Percentiles rank a stretch among this genome's conserved stretches.
Evolutionary conservation across 1,284 basidiomycete genomes (phyloP).

Genomic region (Takashimella tepidaria): DNA sequence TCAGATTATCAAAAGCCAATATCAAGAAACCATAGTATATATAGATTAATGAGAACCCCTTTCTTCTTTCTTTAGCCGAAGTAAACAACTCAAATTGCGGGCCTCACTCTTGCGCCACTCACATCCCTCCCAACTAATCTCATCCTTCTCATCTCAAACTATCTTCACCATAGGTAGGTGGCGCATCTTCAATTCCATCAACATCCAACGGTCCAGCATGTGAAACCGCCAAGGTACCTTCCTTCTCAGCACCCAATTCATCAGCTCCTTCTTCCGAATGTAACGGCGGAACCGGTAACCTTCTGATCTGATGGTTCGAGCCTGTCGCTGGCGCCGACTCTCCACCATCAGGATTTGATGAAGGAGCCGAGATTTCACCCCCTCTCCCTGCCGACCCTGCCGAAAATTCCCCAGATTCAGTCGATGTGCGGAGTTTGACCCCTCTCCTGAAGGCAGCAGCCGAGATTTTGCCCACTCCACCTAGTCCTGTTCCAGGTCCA

Average conservation of each 20-base stretch:
- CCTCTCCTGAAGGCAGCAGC: conserved; percentile 8
- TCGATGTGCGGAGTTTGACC: background rate
- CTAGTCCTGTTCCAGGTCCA: background rate
- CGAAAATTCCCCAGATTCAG: background rate
- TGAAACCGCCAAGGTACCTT: too few species aligned
- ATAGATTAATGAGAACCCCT: too few species aligned
- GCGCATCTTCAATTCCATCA: too few species aligned
- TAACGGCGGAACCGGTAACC: background rate
- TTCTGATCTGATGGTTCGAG: background rate
- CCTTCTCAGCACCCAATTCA: background rate
- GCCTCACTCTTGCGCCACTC: too few species aligned
- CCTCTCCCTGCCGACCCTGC: too few species aligned
- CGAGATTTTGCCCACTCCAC: conserved; percentile 1
- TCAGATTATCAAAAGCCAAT: too few species aligned
- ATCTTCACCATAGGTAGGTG: background rate
- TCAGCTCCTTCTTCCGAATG: background rate
- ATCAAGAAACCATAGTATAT: too few species aligned
- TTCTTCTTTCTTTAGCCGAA: too few species aligned
- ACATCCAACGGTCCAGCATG: too few species aligned
- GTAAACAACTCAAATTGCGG: too few species aligned
- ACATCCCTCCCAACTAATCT: background rate
- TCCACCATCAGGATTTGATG: background rate
- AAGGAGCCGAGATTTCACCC: background rate
- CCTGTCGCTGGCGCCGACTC: background rate
- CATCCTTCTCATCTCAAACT: background rate